Conservation (phyloP, 768 basidiomycete species). For the Phanerochaete sordida region DNA sequence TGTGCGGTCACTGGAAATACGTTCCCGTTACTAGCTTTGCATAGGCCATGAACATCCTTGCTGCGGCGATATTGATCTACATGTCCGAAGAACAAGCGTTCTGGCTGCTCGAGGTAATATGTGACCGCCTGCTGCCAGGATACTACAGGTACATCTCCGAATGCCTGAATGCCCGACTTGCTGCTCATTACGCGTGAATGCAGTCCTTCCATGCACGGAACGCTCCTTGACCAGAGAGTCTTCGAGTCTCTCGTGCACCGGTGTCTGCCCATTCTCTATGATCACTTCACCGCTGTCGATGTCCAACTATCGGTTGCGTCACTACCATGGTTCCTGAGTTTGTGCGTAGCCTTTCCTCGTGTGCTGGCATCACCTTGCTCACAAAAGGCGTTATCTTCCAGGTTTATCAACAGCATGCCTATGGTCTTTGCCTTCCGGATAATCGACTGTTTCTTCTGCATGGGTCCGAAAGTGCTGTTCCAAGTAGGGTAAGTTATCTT, state of each 20-base stretch:
- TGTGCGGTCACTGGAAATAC: background rate
- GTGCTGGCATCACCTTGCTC: background rate
- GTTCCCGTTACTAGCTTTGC: background rate
- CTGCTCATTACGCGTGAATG: background rate
- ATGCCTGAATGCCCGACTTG: too few species aligned
- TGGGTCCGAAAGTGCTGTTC: conserved; percentile 98
- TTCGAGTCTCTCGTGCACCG: conserved; percentile 91
- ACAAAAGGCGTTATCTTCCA: conserved; percentile 21
- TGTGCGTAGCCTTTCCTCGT: conserved; percentile 52
- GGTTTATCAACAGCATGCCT: conserved; percentile 92
- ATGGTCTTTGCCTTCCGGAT: conserved; percentile 98
- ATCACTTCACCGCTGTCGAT: conserved; percentile 87
- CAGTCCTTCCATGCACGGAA: conserved; percentile 99
- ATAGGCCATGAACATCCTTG: background rate
- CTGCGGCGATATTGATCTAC: conserved; percentile 51
- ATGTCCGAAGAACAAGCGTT: conserved; percentile 99
- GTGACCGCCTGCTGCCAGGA: conserved; percentile 93
- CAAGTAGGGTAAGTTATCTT: conserved; percentile 80
- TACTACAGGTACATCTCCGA: conserved; percentile 75
- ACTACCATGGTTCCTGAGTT: conserved; percentile 95
- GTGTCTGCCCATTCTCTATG: conserved; percentile 89
- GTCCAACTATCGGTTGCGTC: conserved; percentile 97
- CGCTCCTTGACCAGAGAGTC: conserved; percentile 95
- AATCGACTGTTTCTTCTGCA: conserved; percentile 96
- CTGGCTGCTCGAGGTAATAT: conserved; percentile 93